Conservation (phyloP, 2,329 filamentous ascomycete species). For the Colletotrichum nymphaeae region DNA sequence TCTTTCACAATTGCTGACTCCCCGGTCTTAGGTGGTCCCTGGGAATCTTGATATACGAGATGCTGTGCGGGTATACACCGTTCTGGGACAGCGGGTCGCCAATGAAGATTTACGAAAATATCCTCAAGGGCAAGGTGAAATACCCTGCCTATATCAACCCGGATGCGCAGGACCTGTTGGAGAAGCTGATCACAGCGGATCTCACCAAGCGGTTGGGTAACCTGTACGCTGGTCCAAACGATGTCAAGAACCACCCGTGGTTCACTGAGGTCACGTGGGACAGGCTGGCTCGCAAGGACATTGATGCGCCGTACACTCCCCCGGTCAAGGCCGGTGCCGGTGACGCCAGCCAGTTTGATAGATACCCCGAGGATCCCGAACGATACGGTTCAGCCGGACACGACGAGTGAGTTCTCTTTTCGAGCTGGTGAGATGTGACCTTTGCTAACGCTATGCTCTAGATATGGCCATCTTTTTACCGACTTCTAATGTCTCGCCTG, state of each 20-base stretch:
- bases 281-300: slow-evolving; percentile 91
- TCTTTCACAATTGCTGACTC: slow-evolving; percentile 23
- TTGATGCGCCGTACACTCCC: slow-evolving; percentile 97
- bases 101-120: slow-evolving; percentile 99
- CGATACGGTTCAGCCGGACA: slow-evolving; percentile 83
- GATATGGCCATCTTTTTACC: slow-evolving; percentile 79
- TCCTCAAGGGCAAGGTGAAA: slow-evolving; percentile 93
- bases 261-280: slow-evolving; percentile 99
- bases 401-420: slow-evolving; percentile 79
- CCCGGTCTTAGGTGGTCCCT: slow-evolving; percentile 85
- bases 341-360: slow-evolving; percentile 97
- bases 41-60: slow-evolving; percentile 98
- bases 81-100: slow-evolving; percentile 99
- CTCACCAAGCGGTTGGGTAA: slow-evolving; percentile 96
- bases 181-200: slow-evolving; percentile 93
- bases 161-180: slow-evolving; percentile 92
- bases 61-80: slow-evolving; percentile 98
- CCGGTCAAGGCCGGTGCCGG: slow-evolving; percentile 94
- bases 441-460: slow-evolving; percentile 46
- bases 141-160: slow-evolving; percentile 96
- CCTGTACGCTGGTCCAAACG: slow-evolving; percentile 87
- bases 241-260: slow-evolving; percentile 96
- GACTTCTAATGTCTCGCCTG: slow-evolving; percentile 69
- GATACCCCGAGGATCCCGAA: slow-evolving; percentile 97
- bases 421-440: not conserved